These are phyloP conservation scores for Pseudopyrenochaeta lycopersici DNA, from an alignment of 2,329 filamentous ascomycete species.

Conservation along the genomic window DNA sequence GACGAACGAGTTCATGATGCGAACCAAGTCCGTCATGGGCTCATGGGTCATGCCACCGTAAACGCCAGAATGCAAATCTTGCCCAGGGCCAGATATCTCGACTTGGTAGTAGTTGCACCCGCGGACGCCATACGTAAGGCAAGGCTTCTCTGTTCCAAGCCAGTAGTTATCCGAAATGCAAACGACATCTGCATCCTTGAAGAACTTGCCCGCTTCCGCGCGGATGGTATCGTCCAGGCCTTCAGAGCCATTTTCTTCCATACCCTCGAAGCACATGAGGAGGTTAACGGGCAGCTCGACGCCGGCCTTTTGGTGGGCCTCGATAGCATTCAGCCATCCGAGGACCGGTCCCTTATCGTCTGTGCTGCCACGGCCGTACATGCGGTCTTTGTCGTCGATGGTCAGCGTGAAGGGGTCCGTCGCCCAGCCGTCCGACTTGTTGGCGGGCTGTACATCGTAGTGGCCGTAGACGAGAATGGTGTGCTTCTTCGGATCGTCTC, in stretches of 20 bases:
- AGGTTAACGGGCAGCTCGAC: slow-evolving; percentile 97
- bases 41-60: slow-evolving; percentile 97
- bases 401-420: slow-evolving; percentile 92
- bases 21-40: slow-evolving; percentile 95
- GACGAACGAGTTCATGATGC: slow-evolving; percentile 83
- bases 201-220: slow-evolving; percentile 90
- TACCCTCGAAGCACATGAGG: slow-evolving; percentile 99
- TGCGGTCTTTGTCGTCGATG: slow-evolving; percentile 88
- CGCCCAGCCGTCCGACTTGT: slow-evolving; percentile 92
- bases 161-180: slow-evolving; percentile 99
- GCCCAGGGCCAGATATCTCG: slow-evolving; percentile 87
- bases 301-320: slow-evolving; percentile 94
- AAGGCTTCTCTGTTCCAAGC: slow-evolving; percentile 98
- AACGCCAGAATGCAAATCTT: slow-evolving; percentile 95
- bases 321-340: slow-evolving; percentile 97
- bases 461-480: slow-evolving; percentile 98
- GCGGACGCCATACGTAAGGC: slow-evolving; percentile 94
- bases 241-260: slow-evolving; percentile 99
- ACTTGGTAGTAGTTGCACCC: slow-evolving; percentile 98
- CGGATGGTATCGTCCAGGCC: slow-evolving; percentile 95
- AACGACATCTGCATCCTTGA: slow-evolving; percentile 93
- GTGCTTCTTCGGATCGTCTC: slow-evolving; percentile 88
- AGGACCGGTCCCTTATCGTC: slow-evolving; percentile 98
- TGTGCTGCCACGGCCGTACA: slow-evolving; percentile 95
- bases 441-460: slow-evolving; percentile 97